phyloP scores from a whole-genome alignment of 768 basidiomycete species.

The Guyanaporus albipodus region DNA sequence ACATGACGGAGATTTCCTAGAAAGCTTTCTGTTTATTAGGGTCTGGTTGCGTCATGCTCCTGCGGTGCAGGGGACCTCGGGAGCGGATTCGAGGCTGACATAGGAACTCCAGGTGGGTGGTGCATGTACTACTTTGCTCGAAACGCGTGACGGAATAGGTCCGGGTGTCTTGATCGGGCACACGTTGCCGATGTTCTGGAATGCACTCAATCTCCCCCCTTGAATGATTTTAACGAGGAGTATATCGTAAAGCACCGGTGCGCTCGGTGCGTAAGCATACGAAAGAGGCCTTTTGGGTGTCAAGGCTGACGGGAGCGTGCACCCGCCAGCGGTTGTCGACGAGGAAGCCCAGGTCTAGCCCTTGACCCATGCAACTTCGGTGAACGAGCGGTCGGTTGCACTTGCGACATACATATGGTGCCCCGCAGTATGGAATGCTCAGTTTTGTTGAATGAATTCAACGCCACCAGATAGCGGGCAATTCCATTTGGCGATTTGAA shows the following conservation, averaged over 20 bases:
- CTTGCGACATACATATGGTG: slow-evolving; percentile 7
- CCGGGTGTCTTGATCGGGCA: slow-evolving; percentile 15
- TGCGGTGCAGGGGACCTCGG: slow-evolving; percentile 18
- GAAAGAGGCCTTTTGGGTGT: slow-evolving; percentile 16
- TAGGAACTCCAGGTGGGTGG: slow-evolving; percentile 21
- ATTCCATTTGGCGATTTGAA: slow-evolving; percentile 22
- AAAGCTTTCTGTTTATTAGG: slow-evolving; percentile 9
- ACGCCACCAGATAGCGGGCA: slow-evolving; percentile 27
- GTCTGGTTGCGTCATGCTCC: slow-evolving; percentile 18
- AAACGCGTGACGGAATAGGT: slow-evolving; percentile 11
- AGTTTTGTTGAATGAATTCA: slow-evolving; percentile 17
- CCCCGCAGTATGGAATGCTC: slow-evolving; percentile 22
- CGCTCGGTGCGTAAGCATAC: slow-evolving; percentile 11
- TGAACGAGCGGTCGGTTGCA: slow-evolving; percentile 5
- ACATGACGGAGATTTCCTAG: slow-evolving; percentile 20
- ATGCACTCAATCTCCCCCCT: slow-evolving; percentile 10
- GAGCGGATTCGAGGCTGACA: slow-evolving; percentile 17
- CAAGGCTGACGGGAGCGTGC: slow-evolving; percentile 7
- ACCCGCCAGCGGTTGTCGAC: slow-evolving; percentile 12
- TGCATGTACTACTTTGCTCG: slow-evolving; percentile 18
- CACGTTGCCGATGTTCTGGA: slow-evolving; percentile 28
- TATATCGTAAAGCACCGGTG: slow-evolving; percentile 20
- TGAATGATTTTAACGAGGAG: slow-evolving; percentile 9
- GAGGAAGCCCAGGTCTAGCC: slow-evolving; percentile 16
- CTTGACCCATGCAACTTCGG: slow-evolving; percentile 24